Base-by-base conservation (phyloP, 129 eudicot species). In the Centaurea solstitialis region DNA sequence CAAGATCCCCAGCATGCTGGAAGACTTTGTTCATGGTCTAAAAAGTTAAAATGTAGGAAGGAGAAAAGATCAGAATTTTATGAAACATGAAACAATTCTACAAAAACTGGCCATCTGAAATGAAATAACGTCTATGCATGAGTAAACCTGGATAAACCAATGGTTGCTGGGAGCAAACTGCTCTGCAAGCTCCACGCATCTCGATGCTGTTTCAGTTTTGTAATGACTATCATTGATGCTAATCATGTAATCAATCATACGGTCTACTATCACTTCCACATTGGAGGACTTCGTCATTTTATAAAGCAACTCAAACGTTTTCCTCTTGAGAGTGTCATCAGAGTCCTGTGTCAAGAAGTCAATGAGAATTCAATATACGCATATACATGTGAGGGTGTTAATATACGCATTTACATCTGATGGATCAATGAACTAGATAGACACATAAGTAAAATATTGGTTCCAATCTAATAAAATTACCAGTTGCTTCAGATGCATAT, bases 111-210 rank as follows among this genome's bases (percentile, higher is more conserved):
- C 61, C 24, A 26, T 71, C 9, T 15, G 39, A 68, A 70, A 73
- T 33, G 24, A 70, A 67, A 15, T 15, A 9, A 23, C 20, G 9
- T 69, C 9, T 59, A 30, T n/a, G 74, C 8, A 45, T 11, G 79
- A 71, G 17, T 33, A 39, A 37, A 96, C 99, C 99, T 93, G 97
- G 74, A 96, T 96, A 81, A 96, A 96, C 99, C 99, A 96, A 70
- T 91, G 95, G 84, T 96, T 96, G 73, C 98, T 96, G 40, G 99
- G 99, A 30, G 99, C 99, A 88, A 96, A 96, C 72, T 96, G 98
- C 85, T 96, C 99, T 0, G 98, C 99, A 80, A 96, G 99, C 82
- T 96, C 97, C 72, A 96, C 98, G 83, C 99, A 96, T 89, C 98
- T 85, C 10, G 99, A 96, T 78, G 99, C 98, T 83, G 93, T 96